Evolutionary conservation across 306 rosid genomes (phyloP).

Genomic region (Vigna hirtella): DNA sequence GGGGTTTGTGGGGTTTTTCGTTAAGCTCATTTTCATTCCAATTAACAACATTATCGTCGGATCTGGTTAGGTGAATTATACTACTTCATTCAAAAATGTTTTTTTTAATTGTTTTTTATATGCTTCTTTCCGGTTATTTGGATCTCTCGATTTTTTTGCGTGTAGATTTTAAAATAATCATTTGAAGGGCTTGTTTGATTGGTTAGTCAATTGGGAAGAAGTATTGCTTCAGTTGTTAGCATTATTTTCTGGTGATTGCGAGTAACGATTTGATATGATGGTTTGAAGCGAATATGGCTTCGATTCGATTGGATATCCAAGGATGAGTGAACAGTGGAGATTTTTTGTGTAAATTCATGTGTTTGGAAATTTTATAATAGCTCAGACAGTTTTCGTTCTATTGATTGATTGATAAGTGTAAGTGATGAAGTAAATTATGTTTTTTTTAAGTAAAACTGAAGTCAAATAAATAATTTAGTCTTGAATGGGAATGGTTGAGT

Average conservation of each 20-base stretch:
- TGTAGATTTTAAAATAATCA: neutral
- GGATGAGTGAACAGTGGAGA: neutral
- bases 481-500: neutral
- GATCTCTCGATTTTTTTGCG: slow-evolving; percentile 3
- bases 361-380: neutral
- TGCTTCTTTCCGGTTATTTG: neutral
- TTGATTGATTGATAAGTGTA: neutral
- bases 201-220: neutral
- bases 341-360: no score
- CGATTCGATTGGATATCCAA: neutral
- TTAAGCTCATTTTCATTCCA: slow-evolving; percentile 80
- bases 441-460: neutral
- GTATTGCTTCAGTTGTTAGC: neutral
- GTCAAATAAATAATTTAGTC: neutral
- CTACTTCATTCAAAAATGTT: neutral
- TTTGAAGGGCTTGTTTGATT: neutral
- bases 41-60: slow-evolving; percentile 88
- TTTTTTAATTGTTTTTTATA: neutral
- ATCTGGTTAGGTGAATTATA: slow-evolving; percentile 61
- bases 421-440: neutral
- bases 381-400: neutral
- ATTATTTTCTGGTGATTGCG: neutral
- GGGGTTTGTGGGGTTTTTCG: slow-evolving; percentile 87
- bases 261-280: slow-evolving; percentile 17
- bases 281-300: neutral